phyloP scores from a whole-genome alignment of 2,329 filamentous ascomycete species.

The Sphaerulina populicola region DNA sequence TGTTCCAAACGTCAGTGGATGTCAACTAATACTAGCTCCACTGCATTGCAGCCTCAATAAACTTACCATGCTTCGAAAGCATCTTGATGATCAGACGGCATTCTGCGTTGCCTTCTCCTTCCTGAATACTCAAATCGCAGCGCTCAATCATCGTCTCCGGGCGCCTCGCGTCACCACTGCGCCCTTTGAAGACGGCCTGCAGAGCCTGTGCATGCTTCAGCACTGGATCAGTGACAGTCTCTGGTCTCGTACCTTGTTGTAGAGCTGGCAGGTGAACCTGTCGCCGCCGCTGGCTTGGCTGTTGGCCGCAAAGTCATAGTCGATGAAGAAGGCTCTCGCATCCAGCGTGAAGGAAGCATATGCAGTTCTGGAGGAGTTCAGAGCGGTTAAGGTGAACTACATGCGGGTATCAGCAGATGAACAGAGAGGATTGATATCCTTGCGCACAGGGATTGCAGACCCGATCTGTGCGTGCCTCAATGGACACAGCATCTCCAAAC shows the following conservation, averaged over 20 bases:
- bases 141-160: constrained; percentile 63
- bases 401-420: constrained; percentile 1
- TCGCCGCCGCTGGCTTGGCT: constrained; percentile 23
- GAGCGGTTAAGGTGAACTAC: constrained; percentile 62
- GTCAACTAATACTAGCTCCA: constrained; percentile 15
- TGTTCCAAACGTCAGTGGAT: constrained; percentile 22
- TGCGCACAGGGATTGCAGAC: constrained; percentile 35
- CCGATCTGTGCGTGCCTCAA: constrained; percentile 62
- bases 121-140: constrained; percentile 66
- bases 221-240: not conserved
- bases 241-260: constrained; percentile 51
- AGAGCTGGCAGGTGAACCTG: constrained; percentile 65
- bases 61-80: constrained; percentile 59
- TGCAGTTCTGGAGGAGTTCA: constrained; percentile 73
- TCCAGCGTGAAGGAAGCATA: constrained; percentile 66
- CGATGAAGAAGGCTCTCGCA: constrained; percentile 61
- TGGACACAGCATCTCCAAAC: constrained; percentile 69
- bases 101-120: constrained; percentile 57
- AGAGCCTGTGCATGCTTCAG: constrained; percentile 35
- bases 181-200: constrained; percentile 64
- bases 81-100: constrained; percentile 69
- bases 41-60: no score
- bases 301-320: constrained; percentile 52
- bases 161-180: constrained; percentile 55
- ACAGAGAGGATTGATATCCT: not conserved